phyloP scores from a whole-genome alignment of 768 basidiomycete genomes.

The Lactarius akahatsu region DNA sequence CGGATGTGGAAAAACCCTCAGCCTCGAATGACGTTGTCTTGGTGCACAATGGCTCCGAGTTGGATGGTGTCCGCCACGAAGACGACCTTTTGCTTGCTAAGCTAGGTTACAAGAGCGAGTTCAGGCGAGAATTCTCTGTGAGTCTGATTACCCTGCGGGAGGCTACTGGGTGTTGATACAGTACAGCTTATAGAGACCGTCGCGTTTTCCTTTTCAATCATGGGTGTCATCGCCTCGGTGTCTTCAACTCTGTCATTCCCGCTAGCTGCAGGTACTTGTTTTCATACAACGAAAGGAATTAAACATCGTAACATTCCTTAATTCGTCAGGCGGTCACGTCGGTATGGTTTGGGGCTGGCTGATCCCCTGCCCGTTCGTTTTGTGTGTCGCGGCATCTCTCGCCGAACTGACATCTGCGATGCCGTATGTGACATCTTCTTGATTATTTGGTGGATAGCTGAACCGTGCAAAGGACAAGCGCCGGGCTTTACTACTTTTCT shows the following conservation, averaged over 20 bases:
- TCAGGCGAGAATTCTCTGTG: conserved; percentile 73
- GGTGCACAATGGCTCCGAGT: neutral
- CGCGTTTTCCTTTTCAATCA: conserved; percentile 66
- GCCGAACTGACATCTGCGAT: conserved; percentile 72
- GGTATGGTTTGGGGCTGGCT: conserved; percentile 80
- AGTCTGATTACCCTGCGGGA: conserved; percentile 27
- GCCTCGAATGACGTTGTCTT: neutral
- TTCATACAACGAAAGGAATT: neutral
- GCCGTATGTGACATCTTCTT: conserved; percentile 47
- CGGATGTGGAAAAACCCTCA: conserved; percentile 13
- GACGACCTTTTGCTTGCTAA: conserved; percentile 61
- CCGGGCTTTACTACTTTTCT: conserved; percentile 77
- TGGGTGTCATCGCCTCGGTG: conserved; percentile 71
- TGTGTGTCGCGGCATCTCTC: conserved; percentile 67
- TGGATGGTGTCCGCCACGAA: conserved; percentile 28
- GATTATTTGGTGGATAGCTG: neutral
- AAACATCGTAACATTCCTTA: neutral
- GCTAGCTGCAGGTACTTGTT: conserved; percentile 52
- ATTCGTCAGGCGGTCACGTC: conserved; percentile 60
- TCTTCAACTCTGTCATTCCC: conserved; percentile 66
- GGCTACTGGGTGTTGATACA: neutral
- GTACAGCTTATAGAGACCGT: conserved; percentile 57
- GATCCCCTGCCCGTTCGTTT: conserved; percentile 66
- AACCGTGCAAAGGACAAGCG: conserved; percentile 57
- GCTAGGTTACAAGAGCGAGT: conserved; percentile 71